These are phyloP conservation scores for Amphibolis antarctica DNA, from an alignment of 106 monocot species.

Conservation along the genomic window DNA sequence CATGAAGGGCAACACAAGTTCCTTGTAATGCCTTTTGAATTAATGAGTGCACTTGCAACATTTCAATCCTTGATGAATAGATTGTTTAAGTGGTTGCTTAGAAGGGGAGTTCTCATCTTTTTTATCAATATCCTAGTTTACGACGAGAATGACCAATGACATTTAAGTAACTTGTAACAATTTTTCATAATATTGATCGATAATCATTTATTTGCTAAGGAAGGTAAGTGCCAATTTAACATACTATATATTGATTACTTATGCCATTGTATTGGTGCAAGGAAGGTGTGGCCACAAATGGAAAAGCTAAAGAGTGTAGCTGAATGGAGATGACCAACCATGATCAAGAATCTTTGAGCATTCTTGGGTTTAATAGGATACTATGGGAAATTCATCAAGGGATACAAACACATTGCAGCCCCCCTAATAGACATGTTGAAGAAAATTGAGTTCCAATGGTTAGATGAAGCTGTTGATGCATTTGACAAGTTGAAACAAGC, in stretches of 20 bases:
- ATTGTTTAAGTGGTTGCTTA: neutral
- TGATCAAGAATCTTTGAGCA: neutral
- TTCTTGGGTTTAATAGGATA: neutral
- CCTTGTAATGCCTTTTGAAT: neutral
- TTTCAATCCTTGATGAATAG: neutral
- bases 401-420: neutral
- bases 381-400: neutral
- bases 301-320: neutral
- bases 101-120: neutral
- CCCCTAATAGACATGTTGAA: neutral
- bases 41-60: neutral
- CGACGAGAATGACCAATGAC: neutral
- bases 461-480: neutral
- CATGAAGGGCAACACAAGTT: neutral
- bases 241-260: too few species aligned
- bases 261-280: too few species aligned
- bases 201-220: too few species aligned
- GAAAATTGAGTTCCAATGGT: neutral
- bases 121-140: neutral
- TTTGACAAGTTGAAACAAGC: neutral
- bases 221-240: too few species aligned
- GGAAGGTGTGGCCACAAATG: neutral
- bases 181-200: neutral
- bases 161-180: neutral
- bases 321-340: neutral